Conservation (phyloP, 225 moss, liverwort and hornwort species). For the Anthoceros angustus region DNA sequence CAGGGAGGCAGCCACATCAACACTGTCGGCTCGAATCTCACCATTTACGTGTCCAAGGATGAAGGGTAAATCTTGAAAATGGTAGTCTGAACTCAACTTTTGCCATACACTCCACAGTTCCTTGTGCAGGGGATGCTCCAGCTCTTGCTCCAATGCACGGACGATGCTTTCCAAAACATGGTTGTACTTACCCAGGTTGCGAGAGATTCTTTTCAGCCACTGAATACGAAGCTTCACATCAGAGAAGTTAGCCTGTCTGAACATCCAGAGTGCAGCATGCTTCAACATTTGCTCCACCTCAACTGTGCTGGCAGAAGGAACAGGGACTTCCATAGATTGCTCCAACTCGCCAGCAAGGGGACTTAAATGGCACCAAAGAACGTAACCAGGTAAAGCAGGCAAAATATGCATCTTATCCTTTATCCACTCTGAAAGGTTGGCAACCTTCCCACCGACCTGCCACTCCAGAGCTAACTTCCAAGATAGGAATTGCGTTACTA, state of each 20-base stretch:
- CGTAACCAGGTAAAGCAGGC: slow-evolving; percentile 25
- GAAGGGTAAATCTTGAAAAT: slow-evolving; percentile 6
- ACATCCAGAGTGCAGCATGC: slow-evolving; percentile 69
- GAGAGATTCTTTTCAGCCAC: slow-evolving; percentile 31
- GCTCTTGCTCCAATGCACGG: slow-evolving; percentile 34
- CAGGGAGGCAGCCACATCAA: slow-evolving; percentile 25
- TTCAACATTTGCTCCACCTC: slow-evolving; percentile 31
- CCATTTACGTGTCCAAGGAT: slow-evolving; percentile 6
- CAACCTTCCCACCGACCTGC: slow-evolving; percentile 11
- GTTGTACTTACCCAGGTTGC: slow-evolving; percentile 18
- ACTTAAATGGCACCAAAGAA: slow-evolving; percentile 30
- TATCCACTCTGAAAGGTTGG: slow-evolving; percentile 17
- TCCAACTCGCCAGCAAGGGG: slow-evolving; percentile 13
- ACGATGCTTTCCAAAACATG: slow-evolving; percentile 31
- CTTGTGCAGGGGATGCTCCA: slow-evolving; percentile 33
- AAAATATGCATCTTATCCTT: slow-evolving; percentile 15
- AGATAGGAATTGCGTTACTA: slow-evolving; percentile 36
- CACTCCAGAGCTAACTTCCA: slow-evolving; percentile 26
- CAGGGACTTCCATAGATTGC: slow-evolving; percentile 2
- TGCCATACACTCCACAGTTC: slow-evolving; percentile 39
- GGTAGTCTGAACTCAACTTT: slow-evolving; percentile 16
- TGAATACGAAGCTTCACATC: slow-evolving; percentile 52
- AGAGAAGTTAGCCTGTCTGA: slow-evolving; percentile 50
- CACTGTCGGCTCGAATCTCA: background rate
- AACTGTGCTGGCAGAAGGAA: slow-evolving; percentile 10